Base-by-base conservation (phyloP, 2,329 filamentous ascomycete species). In the Hypoxylon sp. region DNA sequence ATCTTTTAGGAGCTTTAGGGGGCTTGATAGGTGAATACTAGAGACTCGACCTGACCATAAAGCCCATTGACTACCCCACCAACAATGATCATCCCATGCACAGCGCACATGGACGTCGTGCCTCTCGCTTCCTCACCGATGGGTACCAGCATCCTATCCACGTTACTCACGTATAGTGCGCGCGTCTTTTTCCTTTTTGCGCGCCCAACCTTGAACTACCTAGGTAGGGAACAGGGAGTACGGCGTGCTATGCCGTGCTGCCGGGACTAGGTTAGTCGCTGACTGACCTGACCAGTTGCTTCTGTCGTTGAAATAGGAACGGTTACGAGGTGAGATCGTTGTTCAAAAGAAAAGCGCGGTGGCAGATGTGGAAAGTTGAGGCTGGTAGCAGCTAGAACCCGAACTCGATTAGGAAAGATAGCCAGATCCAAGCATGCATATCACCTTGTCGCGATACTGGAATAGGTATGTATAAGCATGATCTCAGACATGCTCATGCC, bases 71-170 rank as follows among this genome's bases (percentile, higher is more conserved):
- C 54, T 67, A 67, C 68, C 54, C 65, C 64, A 63, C 67, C 37
- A 61, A 50, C 39, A 68, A 44, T 56, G 56, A 63, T 68, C 64
- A 63, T 70, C 67, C 51, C 62, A 62, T 53, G 60, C 57, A 64
- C 60, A 52, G 53, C 60, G 51, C 66, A 60, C 67, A 65, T 64
- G 58, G 60, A 70, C 66, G 60, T 63, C 67, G 60, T 71, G 65
- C 60, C 67, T 70, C 58, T 71, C 64, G 61, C 64, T 65, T 70
- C 56, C 69, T 75, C 72, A 74, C 73, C 72, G 73, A 75, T 74
- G 73, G 72, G 68, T 73, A 62, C 70, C 69, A 69, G 63, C 72
- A 70, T 71, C 32, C 48, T 50, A 65, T 62, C 70, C 55, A 62
- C 65, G 70, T 73, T 73, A 73, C 72, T 71, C 66, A 62, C 71